Evolutionary conservation across 495 filamentous ascomycete species (phyloP).

Genomic region (Parmelia sp.): DNA sequence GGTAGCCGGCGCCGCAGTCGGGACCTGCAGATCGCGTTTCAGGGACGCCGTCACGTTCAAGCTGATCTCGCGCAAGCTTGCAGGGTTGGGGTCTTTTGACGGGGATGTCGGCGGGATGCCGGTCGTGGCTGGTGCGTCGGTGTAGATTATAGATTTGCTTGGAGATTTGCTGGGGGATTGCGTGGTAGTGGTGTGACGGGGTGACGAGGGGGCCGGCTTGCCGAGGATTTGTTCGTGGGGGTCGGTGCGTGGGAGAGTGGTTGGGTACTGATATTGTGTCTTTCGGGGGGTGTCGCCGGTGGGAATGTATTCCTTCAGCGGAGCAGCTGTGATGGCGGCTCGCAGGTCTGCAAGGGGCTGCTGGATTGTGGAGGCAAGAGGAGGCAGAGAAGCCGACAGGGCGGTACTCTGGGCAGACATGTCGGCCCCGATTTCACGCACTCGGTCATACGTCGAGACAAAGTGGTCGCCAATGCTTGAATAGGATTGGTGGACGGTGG

Average conservation of each 20-base stretch:
- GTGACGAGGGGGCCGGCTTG: conserved; percentile 34
- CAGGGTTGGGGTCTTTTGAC: conserved; percentile 12
- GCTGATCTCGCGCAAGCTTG: conserved; percentile 24
- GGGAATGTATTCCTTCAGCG: conserved; percentile 67
- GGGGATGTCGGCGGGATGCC: conserved; percentile 13
- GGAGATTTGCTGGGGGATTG: conserved; percentile 31
- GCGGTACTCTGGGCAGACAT: conserved; percentile 48
- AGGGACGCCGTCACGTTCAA: conserved; percentile 20
- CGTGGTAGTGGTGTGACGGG: background rate
- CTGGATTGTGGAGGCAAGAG: conserved; percentile 54
- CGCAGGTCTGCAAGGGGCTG: conserved; percentile 65
- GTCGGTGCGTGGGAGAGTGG: conserved; percentile 67
- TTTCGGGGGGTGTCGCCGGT: conserved; percentile 86
- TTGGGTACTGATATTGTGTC: conserved; percentile 66
- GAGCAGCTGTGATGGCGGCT: conserved; percentile 50
- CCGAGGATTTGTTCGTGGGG: conserved; percentile 61
- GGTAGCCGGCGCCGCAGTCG: background rate
- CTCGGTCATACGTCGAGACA: conserved; percentile 51
- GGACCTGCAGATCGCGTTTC: conserved; percentile 16
- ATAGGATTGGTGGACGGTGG: conserved; percentile 64
- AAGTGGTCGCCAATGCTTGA: conserved; percentile 60
- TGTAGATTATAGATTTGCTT: conserved; percentile 33
- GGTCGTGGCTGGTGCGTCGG: conserved; percentile 15
- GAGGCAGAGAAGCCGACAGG: conserved; percentile 50
- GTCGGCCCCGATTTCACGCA: conserved; percentile 58